Conservation (phyloP, 495 filamentous ascomycete genomes). For the Hyaloscypha hepaticicola region DNA sequence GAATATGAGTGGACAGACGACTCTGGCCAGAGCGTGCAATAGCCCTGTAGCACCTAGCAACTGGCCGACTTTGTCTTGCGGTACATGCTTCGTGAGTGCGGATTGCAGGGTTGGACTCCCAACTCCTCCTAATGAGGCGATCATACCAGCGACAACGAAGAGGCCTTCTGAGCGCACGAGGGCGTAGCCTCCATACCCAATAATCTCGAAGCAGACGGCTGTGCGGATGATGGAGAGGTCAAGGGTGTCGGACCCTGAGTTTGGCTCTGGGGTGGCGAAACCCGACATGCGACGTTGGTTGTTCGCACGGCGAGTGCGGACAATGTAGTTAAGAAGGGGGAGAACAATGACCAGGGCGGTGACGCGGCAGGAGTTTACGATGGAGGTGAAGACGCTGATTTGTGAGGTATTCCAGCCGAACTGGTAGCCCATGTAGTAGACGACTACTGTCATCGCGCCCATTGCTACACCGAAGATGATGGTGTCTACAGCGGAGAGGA, state of each 20-base stretch:
- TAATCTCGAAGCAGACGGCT: conserved; percentile 73
- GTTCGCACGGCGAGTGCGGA: conserved; percentile 52
- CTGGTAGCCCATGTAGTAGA: conserved; percentile 74
- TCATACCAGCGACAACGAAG: conserved; percentile 64
- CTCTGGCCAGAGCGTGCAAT: conserved; percentile 76
- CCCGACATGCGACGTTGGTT: conserved; percentile 35
- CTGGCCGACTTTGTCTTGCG: conserved; percentile 74
- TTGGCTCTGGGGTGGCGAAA: conserved; percentile 40
- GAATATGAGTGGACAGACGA: conserved; percentile 77
- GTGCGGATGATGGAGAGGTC: conserved; percentile 76
- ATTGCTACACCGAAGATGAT: conserved; percentile 78
- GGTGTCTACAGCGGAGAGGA: conserved; percentile 77
- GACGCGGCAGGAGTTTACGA: conserved; percentile 73
- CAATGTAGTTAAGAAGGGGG: conserved; percentile 66
- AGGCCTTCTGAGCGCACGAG: conserved; percentile 53
- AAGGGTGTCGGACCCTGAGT: conserved; percentile 72
- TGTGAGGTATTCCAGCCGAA: conserved; percentile 83
- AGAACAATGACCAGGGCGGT: conserved; percentile 70
- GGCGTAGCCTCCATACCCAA: conserved; percentile 74
- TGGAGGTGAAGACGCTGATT: conserved; percentile 71
- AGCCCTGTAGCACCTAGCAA: conserved; percentile 84
- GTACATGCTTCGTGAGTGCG: conserved; percentile 86
- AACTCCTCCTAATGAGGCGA: conserved; percentile 78
- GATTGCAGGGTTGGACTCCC: conserved; percentile 80
- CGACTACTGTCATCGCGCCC: conserved; percentile 71